These are phyloP conservation scores for Candida montana DNA, from an alignment of 805 yeast genomes.

Conservation along the genomic window DNA sequence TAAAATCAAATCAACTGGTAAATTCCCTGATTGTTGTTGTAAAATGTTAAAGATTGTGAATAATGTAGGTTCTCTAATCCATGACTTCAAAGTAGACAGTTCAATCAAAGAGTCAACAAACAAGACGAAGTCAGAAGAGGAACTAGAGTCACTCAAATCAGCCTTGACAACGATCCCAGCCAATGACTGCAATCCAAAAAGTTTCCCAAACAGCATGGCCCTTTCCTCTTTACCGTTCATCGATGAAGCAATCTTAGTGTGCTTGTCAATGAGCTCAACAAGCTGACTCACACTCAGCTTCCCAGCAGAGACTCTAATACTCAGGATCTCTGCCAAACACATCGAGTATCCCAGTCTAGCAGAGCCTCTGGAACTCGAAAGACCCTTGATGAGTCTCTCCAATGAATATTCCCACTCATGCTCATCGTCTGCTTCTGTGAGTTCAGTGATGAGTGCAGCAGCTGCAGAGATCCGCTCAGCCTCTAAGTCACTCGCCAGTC, in stretches of 20 bases:
- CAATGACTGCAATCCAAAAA: conserved; percentile 79
- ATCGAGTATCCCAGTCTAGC: conserved; percentile 86
- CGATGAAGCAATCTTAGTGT: conserved; percentile 35
- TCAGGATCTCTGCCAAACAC: conserved; percentile 68
- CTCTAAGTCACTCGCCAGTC: conserved; percentile 70
- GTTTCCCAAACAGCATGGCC: conserved; percentile 70
- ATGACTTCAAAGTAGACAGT: conserved; percentile 60
- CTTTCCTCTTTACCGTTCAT: conserved; percentile 80
- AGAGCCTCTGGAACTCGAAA: conserved; percentile 74
- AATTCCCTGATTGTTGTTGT: conserved; percentile 22
- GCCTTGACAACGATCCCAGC: conserved; percentile 34
- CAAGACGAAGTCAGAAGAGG: conserved; percentile 28
- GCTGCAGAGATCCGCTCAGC: conserved; percentile 72
- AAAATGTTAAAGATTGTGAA: conserved; percentile 61
- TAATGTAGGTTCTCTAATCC: conserved; percentile 82
- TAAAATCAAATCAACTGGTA: conserved; percentile 15
- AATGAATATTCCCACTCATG: conserved; percentile 81
- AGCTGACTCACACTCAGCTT: conserved; percentile 34
- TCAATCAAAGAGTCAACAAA: conserved; percentile 47
- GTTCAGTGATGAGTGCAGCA: conserved; percentile 54
- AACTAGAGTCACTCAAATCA: conserved; percentile 6
- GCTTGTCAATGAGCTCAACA: conserved; percentile 30
- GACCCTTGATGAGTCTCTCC: conserved; percentile 72
- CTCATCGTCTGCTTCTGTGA: conserved; percentile 35
- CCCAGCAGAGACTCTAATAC: conserved; percentile 29